phyloP scores from a whole-genome alignment of 2,329 filamentous ascomycete genomes.

The Cucurbitaria berberidis region DNA sequence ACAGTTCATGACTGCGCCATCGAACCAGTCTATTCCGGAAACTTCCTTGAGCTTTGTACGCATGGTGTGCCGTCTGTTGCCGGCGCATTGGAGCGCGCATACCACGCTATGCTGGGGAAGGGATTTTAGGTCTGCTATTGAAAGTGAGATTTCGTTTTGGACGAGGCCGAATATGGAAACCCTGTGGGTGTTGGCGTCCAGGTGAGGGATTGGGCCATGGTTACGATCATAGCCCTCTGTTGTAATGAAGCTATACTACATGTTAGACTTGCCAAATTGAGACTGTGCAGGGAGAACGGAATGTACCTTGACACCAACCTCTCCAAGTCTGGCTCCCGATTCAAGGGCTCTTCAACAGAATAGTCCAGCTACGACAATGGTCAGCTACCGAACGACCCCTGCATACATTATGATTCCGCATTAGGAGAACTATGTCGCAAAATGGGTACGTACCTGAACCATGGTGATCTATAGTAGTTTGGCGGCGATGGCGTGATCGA shows the following conservation, averaged over 20 bases:
- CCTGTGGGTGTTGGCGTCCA: constrained; percentile 49
- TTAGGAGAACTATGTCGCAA: constrained; percentile 18
- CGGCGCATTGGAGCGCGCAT: constrained; percentile 66
- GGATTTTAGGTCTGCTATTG: constrained; percentile 54
- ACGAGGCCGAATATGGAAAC: constrained; percentile 61
- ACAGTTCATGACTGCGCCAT: constrained; percentile 67
- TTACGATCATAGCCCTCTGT: constrained; percentile 62
- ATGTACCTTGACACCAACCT: constrained; percentile 53
- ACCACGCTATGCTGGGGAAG: constrained; percentile 62
- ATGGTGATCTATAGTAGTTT: constrained; percentile 29
- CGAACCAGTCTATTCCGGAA: constrained; percentile 65
- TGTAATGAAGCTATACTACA: constrained; percentile 56
- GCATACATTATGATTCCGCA: constrained; percentile 9
- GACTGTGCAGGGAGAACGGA: background rate
- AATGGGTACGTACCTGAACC: constrained; percentile 32
- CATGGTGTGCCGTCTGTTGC: constrained; percentile 67
- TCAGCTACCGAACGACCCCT: constrained; percentile 6
- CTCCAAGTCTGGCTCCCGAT: constrained; percentile 55
- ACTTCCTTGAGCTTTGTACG: constrained; percentile 65
- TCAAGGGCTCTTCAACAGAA: constrained; percentile 54
- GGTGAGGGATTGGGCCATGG: constrained; percentile 60
- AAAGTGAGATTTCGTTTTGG: constrained; percentile 51
- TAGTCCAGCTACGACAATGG: constrained; percentile 47
- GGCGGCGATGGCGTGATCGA: constrained; percentile 40
- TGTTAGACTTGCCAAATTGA: background rate